Evolutionary conservation across 148 eudicot genomes (phyloP).

Genomic region (Camellia granthamiana): DNA sequence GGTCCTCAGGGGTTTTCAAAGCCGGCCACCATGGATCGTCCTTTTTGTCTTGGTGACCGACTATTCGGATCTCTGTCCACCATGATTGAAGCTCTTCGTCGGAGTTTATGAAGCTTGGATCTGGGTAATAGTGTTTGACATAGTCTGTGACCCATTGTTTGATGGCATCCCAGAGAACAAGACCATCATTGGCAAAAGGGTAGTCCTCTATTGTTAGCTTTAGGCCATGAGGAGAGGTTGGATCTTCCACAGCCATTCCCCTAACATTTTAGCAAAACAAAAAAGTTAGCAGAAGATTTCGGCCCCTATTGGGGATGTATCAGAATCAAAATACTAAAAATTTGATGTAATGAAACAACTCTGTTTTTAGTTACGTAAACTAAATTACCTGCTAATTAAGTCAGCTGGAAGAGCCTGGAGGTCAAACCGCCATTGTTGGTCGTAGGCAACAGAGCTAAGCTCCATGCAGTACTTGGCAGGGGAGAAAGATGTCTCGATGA

Average conservation of each 20-base stretch:
- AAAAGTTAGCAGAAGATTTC: not conserved
- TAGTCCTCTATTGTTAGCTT: constrained; percentile 68
- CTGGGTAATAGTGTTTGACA: constrained; percentile 52
- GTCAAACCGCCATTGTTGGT: constrained; percentile 69
- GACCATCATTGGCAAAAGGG: constrained; percentile 76
- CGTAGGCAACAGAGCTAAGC: constrained; percentile 67
- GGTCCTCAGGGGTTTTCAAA: constrained; percentile 38
- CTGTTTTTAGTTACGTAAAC: too few species aligned
- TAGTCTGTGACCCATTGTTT: constrained; percentile 72
- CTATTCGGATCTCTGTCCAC: constrained; percentile 65
- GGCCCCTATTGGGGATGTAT: too few species aligned
- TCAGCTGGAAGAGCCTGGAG: constrained; percentile 66
- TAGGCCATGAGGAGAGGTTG: constrained; percentile 61
- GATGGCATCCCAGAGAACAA: constrained; percentile 59
- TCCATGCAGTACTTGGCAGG: constrained; percentile 59
- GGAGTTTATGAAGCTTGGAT: constrained; percentile 28
- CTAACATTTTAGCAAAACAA: constrained; percentile 8
- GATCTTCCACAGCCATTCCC: constrained; percentile 76
- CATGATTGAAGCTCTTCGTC: constrained; percentile 72
- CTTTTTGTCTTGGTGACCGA: constrained; percentile 71
- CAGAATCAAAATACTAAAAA: too few species aligned
- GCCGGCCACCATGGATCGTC: constrained; percentile 78
- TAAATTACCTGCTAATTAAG: constrained; percentile 58
- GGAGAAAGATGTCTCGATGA: constrained; percentile 58
- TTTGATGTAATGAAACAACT: too few species aligned